Conservation (phyloP, 352 stramenopile genomes). For the Blastocystis sp. region DNA sequence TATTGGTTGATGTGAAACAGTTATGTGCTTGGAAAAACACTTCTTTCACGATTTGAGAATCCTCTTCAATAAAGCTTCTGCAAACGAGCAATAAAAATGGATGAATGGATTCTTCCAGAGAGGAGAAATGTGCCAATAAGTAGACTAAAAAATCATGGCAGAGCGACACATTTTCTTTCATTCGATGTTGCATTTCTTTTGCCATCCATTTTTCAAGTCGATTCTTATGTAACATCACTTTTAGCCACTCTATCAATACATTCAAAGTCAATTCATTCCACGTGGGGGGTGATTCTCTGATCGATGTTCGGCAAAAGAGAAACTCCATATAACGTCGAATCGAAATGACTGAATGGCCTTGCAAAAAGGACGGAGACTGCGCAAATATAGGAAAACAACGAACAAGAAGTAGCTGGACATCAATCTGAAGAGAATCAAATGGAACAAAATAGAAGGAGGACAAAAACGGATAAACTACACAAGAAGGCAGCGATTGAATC, state of each 20-base stretch:
- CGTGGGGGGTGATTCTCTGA: neutral
- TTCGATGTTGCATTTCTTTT: neutral
- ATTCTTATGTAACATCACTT: neutral
- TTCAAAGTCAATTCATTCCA: neutral
- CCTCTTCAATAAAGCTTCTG: neutral
- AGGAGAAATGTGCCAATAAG: neutral
- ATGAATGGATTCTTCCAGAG: neutral
- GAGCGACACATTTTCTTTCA: neutral
- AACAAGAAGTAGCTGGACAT: neutral
- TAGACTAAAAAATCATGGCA: neutral
- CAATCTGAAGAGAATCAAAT: neutral
- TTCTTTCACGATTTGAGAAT: neutral
- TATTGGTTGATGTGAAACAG: neutral
- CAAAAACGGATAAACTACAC: slow-evolving; percentile 22
- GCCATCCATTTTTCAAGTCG: neutral
- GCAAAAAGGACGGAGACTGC: neutral
- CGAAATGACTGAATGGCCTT: neutral
- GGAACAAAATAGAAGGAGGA: neutral
- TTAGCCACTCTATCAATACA: neutral
- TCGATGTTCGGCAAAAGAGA: neutral
- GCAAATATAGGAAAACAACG: neutral
- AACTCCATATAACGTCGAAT: neutral
- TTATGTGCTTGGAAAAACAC: neutral
- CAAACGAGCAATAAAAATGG: neutral
- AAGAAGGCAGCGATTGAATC: neutral